These are phyloP conservation scores for Scheffersomyces insectosa DNA, from an alignment of 1,139 yeast genomes.

Conservation along the genomic window DNA sequence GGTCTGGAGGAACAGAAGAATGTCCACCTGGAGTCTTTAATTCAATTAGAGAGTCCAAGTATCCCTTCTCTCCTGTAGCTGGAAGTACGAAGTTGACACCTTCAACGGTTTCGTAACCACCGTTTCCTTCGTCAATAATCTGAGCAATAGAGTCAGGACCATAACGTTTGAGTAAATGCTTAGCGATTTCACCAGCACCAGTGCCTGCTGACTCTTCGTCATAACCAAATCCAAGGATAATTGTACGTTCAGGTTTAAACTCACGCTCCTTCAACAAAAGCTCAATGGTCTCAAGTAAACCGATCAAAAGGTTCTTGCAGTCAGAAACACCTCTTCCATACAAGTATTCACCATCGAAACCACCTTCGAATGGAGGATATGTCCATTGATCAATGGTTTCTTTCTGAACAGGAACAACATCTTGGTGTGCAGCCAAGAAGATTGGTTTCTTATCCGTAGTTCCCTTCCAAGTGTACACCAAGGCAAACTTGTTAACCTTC, in stretches of 20 bases:
- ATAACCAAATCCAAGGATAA: slow-evolving; percentile 47
- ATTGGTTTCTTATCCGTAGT: slow-evolving; percentile 34
- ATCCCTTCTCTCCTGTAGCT: slow-evolving; percentile 52
- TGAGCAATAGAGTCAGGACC: slow-evolving; percentile 44
- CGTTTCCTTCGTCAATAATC: slow-evolving; percentile 49
- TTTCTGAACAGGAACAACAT: slow-evolving; percentile 49
- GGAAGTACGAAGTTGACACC: slow-evolving; percentile 57
- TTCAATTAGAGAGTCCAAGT: slow-evolving; percentile 37
- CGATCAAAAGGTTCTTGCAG: slow-evolving; percentile 46
- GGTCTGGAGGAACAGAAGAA: slow-evolving; percentile 49
- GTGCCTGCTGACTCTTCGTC: slow-evolving; percentile 49
- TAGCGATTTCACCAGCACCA: slow-evolving; percentile 34
- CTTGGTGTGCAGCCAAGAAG: slow-evolving; percentile 49
- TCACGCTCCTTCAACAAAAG: slow-evolving; percentile 32
- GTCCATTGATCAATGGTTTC: slow-evolving; percentile 43
- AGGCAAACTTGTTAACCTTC: slow-evolving; percentile 32
- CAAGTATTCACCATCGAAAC: slow-evolving; percentile 38
- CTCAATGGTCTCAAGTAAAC: slow-evolving; percentile 43
- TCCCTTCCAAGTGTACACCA: slow-evolving; percentile 42
- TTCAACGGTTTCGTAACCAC: slow-evolving; percentile 32
- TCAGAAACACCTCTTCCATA: slow-evolving; percentile 52
- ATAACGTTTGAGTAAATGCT: slow-evolving; percentile 30
- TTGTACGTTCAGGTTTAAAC: slow-evolving; percentile 42
- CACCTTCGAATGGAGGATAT: slow-evolving; percentile 45
- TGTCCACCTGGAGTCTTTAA: slow-evolving; percentile 51